Base-by-base conservation (phyloP, 2,329 filamentous ascomycete species). In the Fusarium nodosum region DNA sequence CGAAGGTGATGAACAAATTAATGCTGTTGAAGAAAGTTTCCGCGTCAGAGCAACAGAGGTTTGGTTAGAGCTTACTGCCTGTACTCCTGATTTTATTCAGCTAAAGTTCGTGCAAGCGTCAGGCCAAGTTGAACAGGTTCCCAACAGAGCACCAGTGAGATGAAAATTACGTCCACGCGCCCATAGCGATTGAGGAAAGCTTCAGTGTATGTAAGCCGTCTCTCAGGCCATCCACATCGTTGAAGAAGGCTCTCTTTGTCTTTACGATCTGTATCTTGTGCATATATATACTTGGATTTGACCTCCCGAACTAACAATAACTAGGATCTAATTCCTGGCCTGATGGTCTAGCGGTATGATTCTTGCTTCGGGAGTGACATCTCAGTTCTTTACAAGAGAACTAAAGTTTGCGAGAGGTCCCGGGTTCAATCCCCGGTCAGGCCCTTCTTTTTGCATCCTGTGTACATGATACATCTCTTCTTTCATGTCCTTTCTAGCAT, bases 391-490 rank as follows among this genome's bases (percentile, higher is more conserved):
- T 5, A 47, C 0, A 10, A 48, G 46, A 55, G 55, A 2, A 45
- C 61, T 66, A 48, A 18, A 58, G 54, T 41, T 74, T 82, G 80
- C 80, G 80, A 81, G 80, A 81, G 80, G 80, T 81, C 80, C 79
- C 80, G 80, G 79, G 80, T 81, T 82, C 80, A 79, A 82, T 81
- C 79, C 80, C 78, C 79, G 80, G 80, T 78, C 79, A 80, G 79
- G 79, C 79, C 79, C 79, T 46, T 45, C 13, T 31, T 66, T 66
- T 66, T 34, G 33, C 33, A 1, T 9, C 9, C 8, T 18, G 1
- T 34, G 2, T n/a, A 1, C 8, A 34, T 18, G 16, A 34, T 33
- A 30, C 7, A 18, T 18, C 0, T 34, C 15, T 18, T 48, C 42
- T 33, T 41, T 13, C n/a, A 22, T n/a, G n/a, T 11, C 4, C 1